Percentiles rank a stretch among this genome's conserved stretches.
Evolutionary conservation across 257 asterid genomes (phyloP).

Genomic region (Solanum habrochaites): DNA sequence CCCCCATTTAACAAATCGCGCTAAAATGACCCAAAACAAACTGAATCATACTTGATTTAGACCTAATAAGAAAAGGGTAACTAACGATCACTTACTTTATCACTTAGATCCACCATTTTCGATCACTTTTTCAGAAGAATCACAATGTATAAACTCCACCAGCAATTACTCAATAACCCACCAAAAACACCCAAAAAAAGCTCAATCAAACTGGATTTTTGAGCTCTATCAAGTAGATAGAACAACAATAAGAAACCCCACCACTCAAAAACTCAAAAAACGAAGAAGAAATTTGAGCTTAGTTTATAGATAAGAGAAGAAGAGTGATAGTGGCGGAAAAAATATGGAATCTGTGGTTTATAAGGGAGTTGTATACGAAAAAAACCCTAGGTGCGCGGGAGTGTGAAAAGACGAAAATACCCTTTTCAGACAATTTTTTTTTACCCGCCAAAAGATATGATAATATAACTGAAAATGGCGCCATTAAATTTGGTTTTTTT

Average conservation of each 20-base stretch:
- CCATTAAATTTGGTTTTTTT: neutral
- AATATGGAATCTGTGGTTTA: conserved; percentile 30
- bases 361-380: conserved; percentile 19
- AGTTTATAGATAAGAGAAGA: conserved; percentile 2
- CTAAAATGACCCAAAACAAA: neutral
- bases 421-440: neutral
- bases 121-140: neutral
- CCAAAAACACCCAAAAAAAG: neutral
- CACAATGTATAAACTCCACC: neutral
- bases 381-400: conserved; percentile 71
- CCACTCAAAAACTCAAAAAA: neutral
- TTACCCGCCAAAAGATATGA: neutral
- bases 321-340: conserved; percentile 16
- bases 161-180: neutral
- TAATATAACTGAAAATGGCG: neutral
- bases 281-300: conserved; percentile 9
- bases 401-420: conserved; percentile 38
- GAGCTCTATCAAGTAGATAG: neutral
- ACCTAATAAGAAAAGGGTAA: neutral
- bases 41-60: neutral
- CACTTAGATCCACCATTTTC: conserved; percentile 71
- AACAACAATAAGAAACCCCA: neutral
- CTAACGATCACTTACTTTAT: conserved; percentile 62
- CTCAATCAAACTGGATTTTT: neutral
- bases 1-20: neutral